These are phyloP conservation scores for Psidium guajava DNA, from an alignment of 345 rosid genomes.

Conservation along the genomic window DNA sequence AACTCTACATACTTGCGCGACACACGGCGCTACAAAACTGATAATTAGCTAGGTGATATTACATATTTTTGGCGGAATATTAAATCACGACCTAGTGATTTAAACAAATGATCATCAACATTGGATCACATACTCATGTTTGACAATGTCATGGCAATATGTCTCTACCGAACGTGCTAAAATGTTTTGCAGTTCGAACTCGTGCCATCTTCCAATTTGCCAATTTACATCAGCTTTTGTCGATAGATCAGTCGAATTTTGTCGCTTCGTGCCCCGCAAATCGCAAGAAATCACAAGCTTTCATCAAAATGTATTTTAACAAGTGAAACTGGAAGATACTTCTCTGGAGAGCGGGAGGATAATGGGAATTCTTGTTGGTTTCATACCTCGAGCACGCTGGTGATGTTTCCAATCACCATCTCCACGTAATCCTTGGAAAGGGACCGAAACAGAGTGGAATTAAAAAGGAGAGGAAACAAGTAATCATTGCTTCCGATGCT, in stretches of 20 bases:
- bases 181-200: not conserved
- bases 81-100: not conserved
- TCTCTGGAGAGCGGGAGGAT: too few species aligned
- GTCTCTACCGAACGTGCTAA: not conserved
- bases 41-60: not conserved
- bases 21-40: not conserved
- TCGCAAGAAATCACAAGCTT: not conserved
- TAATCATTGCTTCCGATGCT: constrained; percentile 16
- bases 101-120: not conserved
- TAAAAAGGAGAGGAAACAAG: not conserved
- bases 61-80: not conserved
- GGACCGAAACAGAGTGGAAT: too few species aligned
- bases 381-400: constrained; percentile 1
- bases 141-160: not conserved
- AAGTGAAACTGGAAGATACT: not conserved
- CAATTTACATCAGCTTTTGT: not conserved
- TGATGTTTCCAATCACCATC: constrained; percentile 7
- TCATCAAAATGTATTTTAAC: not conserved
- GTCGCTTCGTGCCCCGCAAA: not conserved
- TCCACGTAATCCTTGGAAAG: not conserved
- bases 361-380: too few species aligned
- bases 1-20: not conserved
- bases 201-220: not conserved
- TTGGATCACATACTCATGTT: not conserved
- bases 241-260: not conserved